Percentiles rank a stretch among this genome's conserved stretches.
These are phyloP conservation scores for Komagataea norvegica DNA, from an alignment of 1,139 yeast species.

Conservation along the genomic window DNA sequence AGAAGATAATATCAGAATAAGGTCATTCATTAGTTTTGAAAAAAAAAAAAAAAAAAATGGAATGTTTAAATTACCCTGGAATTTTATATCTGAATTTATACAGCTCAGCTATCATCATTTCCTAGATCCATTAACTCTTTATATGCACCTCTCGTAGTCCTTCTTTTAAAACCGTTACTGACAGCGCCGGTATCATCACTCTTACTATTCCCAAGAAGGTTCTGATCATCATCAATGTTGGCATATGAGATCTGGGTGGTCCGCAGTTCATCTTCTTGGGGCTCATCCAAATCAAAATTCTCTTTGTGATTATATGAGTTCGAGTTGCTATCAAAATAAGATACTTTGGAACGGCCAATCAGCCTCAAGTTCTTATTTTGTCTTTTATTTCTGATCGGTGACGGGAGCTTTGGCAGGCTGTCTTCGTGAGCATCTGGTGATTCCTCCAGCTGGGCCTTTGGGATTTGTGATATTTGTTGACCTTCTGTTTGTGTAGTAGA, in stretches of 20 bases:
- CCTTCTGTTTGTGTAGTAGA: conserved; percentile 1
- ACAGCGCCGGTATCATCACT: no score
- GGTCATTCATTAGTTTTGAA: no score
- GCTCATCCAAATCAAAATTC: conserved; percentile 7
- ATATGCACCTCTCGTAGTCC: conserved; percentile 7
- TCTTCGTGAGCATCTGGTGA: neutral
- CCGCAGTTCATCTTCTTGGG: conserved; percentile 6
- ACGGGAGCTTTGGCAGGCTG: conserved; percentile 28
- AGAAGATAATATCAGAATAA: no score
- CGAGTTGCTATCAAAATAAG: conserved; percentile 27
- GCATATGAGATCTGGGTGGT: conserved; percentile 12
- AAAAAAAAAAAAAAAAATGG: no score
- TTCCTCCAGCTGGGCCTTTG: neutral
- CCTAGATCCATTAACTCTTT: conserved; percentile 5
- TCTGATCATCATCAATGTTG: conserved; percentile 2
- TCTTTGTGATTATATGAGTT: conserved; percentile 1
- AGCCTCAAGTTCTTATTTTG: conserved; percentile 28
- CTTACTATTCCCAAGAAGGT: neutral
- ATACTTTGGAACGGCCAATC: conserved; percentile 34
- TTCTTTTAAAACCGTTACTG: neutral
- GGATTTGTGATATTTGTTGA: neutral
- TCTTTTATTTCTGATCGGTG: conserved; percentile 32
- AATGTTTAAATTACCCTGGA: no score
- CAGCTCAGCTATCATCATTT: conserved; percentile 7
- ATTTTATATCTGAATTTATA: no score